These are phyloP conservation scores for Alternaria viburni DNA, from an alignment of 2,329 filamentous ascomycete species.

Conservation along the genomic window DNA sequence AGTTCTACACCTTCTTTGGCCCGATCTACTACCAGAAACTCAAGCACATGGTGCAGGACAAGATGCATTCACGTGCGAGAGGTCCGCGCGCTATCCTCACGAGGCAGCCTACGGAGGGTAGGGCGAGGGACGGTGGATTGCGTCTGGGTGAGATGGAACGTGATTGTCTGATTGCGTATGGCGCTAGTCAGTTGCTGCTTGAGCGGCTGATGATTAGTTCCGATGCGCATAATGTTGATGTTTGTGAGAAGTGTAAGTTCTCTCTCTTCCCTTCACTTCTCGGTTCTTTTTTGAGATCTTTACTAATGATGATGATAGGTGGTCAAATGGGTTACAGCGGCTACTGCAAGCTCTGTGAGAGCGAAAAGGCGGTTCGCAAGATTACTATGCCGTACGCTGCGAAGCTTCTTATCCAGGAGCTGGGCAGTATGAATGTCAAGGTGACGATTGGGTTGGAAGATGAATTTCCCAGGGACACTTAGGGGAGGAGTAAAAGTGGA, in stretches of 20 bases:
- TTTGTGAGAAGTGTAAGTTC: conserved; percentile 78
- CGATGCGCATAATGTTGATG: conserved; percentile 88
- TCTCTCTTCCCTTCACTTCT: neutral
- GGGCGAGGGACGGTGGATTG: conserved; percentile 88
- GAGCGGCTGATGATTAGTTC: conserved; percentile 95
- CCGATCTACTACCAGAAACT: conserved; percentile 99
- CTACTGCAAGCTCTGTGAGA: conserved; percentile 93
- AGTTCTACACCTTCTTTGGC: conserved; percentile 97
- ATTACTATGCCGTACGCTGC: conserved; percentile 99
- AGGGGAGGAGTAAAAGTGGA: neutral
- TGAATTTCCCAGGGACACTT: conserved; percentile 71
- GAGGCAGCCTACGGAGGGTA: conserved; percentile 93
- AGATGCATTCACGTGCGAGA: conserved; percentile 95
- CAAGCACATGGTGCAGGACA: conserved; percentile 99
- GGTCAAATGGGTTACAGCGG: conserved; percentile 95
- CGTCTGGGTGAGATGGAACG: conserved; percentile 98
- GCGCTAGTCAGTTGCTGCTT: conserved; percentile 87
- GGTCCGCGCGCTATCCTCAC: conserved; percentile 92
- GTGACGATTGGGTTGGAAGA: conserved; percentile 89
- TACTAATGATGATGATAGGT: conserved; percentile 18
- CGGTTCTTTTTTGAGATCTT: neutral
- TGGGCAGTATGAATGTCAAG: conserved; percentile 99
- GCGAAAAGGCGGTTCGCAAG: conserved; percentile 79
- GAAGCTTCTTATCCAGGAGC: conserved; percentile 92
- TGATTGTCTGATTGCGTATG: conserved; percentile 96